phyloP scores from a whole-genome alignment of 495 filamentous ascomycete genomes.

The Aspergillus wentii region DNA sequence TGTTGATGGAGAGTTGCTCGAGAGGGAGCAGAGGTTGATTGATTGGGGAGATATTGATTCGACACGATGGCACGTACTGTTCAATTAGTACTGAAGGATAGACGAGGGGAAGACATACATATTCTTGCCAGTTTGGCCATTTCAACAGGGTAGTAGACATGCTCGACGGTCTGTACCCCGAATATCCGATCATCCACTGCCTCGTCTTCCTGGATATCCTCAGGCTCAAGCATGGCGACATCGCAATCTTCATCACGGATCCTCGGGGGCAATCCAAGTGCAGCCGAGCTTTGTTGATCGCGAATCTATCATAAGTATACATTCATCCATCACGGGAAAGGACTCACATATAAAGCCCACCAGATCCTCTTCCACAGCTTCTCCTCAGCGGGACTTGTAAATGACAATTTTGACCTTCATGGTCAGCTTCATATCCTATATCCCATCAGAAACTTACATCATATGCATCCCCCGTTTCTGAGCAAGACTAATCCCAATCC shows the following conservation, averaged over 20 bases:
- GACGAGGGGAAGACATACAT: conserved; percentile 20
- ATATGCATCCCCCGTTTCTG: conserved; percentile 45
- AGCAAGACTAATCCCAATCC: conserved; percentile 32
- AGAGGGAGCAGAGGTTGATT: conserved; percentile 20
- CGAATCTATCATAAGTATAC: conserved; percentile 21
- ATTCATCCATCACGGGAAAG: conserved; percentile 5
- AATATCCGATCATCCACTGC: conserved; percentile 21
- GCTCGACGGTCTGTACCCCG: conserved; percentile 19
- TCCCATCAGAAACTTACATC: conserved; percentile 21
- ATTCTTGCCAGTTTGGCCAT: conserved; percentile 36
- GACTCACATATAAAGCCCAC: conserved; percentile 43
- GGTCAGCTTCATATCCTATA: conserved; percentile 6
- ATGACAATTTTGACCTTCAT: conserved; percentile 30
- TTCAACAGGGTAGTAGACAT: conserved; percentile 36
- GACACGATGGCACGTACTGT: conserved; percentile 38
- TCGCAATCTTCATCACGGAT: conserved; percentile 47
- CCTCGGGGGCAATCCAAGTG: conserved; percentile 30
- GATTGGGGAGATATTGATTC: conserved; percentile 35
- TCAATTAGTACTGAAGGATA: too few relatives aligned
- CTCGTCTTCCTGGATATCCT: conserved; percentile 32
- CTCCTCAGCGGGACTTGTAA: conserved; percentile 23
- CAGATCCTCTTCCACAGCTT: conserved; percentile 42
- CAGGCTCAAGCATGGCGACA: conserved; percentile 29
- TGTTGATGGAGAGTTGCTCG: conserved; percentile 24
- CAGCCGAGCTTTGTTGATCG: conserved; percentile 38